A percentile compares a stretch with the other conserved stretches of the same genome.
Conservation (phyloP, 768 basidiomycete genomes). For the Leucocoprinus leucothites region DNA sequence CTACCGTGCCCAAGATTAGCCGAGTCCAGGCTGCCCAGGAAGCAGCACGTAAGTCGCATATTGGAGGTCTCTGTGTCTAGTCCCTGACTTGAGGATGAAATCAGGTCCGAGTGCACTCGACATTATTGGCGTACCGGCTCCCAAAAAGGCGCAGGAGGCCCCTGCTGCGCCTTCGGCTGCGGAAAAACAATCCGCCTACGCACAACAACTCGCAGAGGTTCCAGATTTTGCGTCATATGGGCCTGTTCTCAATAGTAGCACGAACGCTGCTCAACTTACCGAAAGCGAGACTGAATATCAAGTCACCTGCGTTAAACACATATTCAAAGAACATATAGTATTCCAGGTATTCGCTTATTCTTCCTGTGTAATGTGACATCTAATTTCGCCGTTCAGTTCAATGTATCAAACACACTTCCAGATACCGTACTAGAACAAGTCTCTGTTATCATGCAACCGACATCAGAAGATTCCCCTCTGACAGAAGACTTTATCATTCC, state of each 20-base stretch:
- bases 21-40: conserved; percentile 89
- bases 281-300: conserved; percentile 99
- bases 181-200: conserved; percentile 86
- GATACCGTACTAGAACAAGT: conserved; percentile 95
- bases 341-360: conserved; percentile 71
- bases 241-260: conserved; percentile 79
- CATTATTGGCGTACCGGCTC: conserved; percentile 70
- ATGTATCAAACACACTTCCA: conserved; percentile 93
- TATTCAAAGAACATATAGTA: conserved; percentile 92
- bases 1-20: conserved; percentile 90
- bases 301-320: conserved; percentile 93
- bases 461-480: conserved; percentile 67
- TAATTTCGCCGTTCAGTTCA: conserved; percentile 60
- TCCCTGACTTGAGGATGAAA: conserved; percentile 9
- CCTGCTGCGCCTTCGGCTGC: conserved; percentile 80
- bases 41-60: conserved; percentile 62
- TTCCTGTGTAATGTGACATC: neutral
- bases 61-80: neutral
- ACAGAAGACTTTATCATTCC: conserved; percentile 96
- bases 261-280: conserved; percentile 78
- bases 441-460: conserved; percentile 88
- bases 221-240: conserved; percentile 88
- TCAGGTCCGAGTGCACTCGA: conserved; percentile 84
- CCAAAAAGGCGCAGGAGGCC: conserved; percentile 53
- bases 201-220: conserved; percentile 79